Base-by-base conservation (phyloP, 2,329 filamentous ascomycete genomes). In the Ophiognomonia clavigignenti-juglandacearum region DNA sequence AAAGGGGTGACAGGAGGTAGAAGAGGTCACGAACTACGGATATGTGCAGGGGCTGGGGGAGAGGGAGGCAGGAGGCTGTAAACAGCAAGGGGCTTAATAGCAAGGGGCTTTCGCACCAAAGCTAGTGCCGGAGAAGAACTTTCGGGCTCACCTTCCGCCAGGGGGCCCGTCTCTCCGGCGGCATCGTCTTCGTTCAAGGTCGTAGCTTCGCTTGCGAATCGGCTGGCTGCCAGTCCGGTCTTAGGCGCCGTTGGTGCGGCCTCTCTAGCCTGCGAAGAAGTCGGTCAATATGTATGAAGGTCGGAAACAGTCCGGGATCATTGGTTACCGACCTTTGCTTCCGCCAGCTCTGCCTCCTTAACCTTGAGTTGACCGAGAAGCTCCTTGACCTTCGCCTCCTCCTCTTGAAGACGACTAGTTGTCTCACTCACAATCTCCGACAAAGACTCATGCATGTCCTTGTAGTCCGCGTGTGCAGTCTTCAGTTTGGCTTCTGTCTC, bases 81-180 rank as follows among this genome's bases (percentile, higher is more conserved):
- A 63, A 64, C 70, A 67, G 63, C 65, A 70, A 66, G 67, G 72
- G 72, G 68, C 64, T 66, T 61, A n/a, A n/a, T 70, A 67, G 63
- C 65, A 70, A 66, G 67, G 72, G 72, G 68, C 64, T 66, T 61
- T 71, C 81, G 74, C 77, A 85, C 81, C 80, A 77, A 79, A 70
- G 80, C 80, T 68, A 84, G 72, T 66, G 80, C 81, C 63, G 74
- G 71, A 62, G 80, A 83, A 65, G 79, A 80, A 70, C 78, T 70
- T 62, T 84, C 80, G 59, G 63, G 59, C 59, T 83, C 79, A 77
- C 75, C 78, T 77, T 75, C 74, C 62, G 68, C 69, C 59, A 64
- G 58, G 46, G 64, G 22, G 18, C 41, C 59, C 52, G 57, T 52
- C 50, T 62, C 63, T 52, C 56, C 59, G 54, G 53, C 50, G 34